Evolutionary conservation across 495 filamentous ascomycete species (phyloP).

Genomic region (Aeminium ludgeri): DNA sequence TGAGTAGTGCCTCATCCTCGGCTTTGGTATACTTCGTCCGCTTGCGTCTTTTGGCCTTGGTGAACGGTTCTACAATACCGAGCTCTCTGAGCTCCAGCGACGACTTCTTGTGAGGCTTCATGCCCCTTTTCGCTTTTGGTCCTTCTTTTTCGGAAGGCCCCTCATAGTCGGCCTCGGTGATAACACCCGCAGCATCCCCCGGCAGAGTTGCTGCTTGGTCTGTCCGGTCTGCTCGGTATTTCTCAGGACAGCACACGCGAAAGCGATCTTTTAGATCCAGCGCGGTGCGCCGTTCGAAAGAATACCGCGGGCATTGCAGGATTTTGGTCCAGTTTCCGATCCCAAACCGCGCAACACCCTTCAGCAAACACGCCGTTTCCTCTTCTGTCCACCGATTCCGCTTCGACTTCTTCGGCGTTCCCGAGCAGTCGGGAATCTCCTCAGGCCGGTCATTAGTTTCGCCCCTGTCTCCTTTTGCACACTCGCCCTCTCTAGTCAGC

Average conservation of each 20-base stretch:
- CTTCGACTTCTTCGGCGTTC: constrained; percentile 5
- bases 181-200: neutral
- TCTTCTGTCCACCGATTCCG: constrained; percentile 56
- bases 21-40: constrained; percentile 49
- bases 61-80: constrained; percentile 38
- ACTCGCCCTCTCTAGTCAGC: no score
- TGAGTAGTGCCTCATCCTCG: constrained; percentile 62
- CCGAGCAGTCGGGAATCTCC: no score
- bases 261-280: constrained; percentile 78
- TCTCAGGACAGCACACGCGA: constrained; percentile 53
- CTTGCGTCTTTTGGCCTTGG: constrained; percentile 33
- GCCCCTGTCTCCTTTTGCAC: no score
- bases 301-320: constrained; percentile 52
- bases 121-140: neutral
- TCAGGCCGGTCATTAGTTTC: no score
- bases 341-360: constrained; percentile 64
- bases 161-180: no score
- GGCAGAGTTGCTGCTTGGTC: neutral
- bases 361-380: constrained; percentile 60
- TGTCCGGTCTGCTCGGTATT: constrained; percentile 13
- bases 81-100: constrained; percentile 38
- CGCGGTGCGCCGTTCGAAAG: constrained; percentile 57
- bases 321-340: constrained; percentile 83
- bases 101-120: constrained; percentile 11
- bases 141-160: no score